phyloP scores from a whole-genome alignment of 2,329 filamentous ascomycete genomes.

The Arthrobotrys musiformis region DNA sequence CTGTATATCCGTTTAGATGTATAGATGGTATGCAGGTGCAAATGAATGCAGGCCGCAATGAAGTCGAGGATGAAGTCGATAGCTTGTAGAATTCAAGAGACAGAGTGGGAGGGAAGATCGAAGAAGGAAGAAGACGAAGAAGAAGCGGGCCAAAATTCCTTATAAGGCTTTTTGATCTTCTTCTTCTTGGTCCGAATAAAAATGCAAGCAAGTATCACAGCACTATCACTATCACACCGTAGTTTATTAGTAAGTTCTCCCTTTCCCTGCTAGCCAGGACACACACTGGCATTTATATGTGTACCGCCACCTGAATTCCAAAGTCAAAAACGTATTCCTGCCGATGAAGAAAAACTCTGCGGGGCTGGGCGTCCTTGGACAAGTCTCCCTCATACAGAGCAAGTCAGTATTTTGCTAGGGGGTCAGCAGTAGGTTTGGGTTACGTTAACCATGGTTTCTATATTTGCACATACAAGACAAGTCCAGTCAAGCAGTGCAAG shows the following conservation, averaged over 20 bases:
- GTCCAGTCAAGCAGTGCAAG: not conserved
- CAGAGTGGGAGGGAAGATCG: too few relatives aligned
- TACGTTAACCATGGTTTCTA: slow-evolving; percentile 21
- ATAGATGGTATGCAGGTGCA: not conserved
- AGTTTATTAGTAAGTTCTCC: not conserved
- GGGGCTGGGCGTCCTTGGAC: not conserved
- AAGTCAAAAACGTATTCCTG: not conserved
- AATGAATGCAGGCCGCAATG: not conserved
- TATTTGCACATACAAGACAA: slow-evolving; percentile 22
- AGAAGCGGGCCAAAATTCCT: slow-evolving; percentile 5
- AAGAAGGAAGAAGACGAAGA: slow-evolving; percentile 5
- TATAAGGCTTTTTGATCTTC: slow-evolving; percentile 9
- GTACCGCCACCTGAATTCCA: not conserved
- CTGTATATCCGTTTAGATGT: too few relatives aligned
- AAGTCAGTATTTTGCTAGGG: slow-evolving; percentile 2
- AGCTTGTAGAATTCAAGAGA: not conserved
- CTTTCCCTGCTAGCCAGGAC: not conserved
- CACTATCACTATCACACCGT: slow-evolving; percentile 6
- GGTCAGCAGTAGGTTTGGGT: not conserved
- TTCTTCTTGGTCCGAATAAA: not conserved
- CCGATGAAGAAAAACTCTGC: slow-evolving; percentile 6
- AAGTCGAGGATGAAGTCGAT: not conserved
- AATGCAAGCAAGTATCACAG: not conserved
- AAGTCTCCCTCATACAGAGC: too few relatives aligned
- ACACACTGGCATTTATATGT: not conserved